Conservation (phyloP, 1,284 basidiomycete genomes). For the Sporisorium sorghi region DNA sequence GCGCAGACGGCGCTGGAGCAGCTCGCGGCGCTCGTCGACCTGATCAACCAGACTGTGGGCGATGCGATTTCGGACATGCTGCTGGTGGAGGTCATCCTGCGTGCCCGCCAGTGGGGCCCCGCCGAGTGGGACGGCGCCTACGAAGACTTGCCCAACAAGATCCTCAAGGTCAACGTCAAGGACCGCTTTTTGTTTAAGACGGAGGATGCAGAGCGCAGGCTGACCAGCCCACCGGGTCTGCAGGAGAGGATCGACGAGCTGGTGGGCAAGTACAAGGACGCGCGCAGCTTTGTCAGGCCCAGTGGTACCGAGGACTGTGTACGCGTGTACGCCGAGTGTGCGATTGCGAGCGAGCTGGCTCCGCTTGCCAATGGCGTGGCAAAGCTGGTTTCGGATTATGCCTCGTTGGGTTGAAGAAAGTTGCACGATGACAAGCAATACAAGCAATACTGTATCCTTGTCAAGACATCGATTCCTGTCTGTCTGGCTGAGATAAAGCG, state of each 20-base stretch:
- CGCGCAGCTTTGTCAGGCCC: conserved; percentile 91
- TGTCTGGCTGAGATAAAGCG: too few species aligned
- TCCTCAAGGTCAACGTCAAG: conserved; percentile 92
- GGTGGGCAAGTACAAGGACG: conserved; percentile 82
- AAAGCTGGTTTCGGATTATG: conserved; percentile 56
- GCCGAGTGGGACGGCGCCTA: conserved; percentile 94
- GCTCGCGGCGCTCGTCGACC: conserved; percentile 75
- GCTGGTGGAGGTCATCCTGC: conserved; percentile 90
- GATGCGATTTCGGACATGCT: conserved; percentile 97
- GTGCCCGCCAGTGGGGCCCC: conserved; percentile 74
- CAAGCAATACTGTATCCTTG: too few species aligned
- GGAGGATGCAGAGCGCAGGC: conserved; percentile 89
- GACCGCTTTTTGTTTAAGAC: conserved; percentile 89
- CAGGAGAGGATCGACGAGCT: conserved; percentile 89
- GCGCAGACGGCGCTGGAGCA: conserved; percentile 75
- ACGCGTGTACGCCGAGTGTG: conserved; percentile 95
- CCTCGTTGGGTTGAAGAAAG: conserved; percentile 16
- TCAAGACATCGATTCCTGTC: too few species aligned
- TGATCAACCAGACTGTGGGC: conserved; percentile 98
- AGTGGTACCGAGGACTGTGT: conserved; percentile 99
- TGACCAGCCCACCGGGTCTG: conserved; percentile 82
- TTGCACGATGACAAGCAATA: too few species aligned
- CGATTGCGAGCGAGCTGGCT: conserved; percentile 79
- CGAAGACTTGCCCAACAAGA: conserved; percentile 90
- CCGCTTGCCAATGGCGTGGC: conserved; percentile 58